phyloP scores from a whole-genome alignment of 2,329 filamentous ascomycete species.

The Karstenula rhodostoma region DNA sequence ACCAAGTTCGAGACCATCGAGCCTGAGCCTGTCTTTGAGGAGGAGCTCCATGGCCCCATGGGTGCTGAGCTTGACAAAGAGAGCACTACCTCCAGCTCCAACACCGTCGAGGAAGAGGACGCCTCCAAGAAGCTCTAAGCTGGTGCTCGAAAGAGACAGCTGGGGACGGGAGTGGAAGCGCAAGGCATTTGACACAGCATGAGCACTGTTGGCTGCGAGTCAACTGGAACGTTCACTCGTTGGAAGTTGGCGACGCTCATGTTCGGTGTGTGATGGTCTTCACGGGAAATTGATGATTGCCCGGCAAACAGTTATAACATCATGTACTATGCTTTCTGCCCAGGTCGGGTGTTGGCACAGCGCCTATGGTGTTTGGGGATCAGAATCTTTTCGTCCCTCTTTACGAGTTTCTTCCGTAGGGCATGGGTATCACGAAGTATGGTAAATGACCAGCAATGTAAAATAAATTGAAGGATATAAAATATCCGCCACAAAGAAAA shows the following conservation, averaged over 20 bases:
- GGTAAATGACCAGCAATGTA: constrained; percentile 9
- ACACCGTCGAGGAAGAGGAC: constrained; percentile 66
- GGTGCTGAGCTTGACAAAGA: constrained; percentile 65
- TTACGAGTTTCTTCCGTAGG: constrained; percentile 5
- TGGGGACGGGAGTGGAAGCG: constrained; percentile 14
- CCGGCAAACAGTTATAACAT: constrained; percentile 23
- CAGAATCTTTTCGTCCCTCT: constrained; percentile 19
- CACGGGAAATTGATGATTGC: constrained; percentile 23
- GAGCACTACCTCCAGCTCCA: constrained; percentile 63
- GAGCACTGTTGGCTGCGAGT: constrained; percentile 25
- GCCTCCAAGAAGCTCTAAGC: constrained; percentile 54
- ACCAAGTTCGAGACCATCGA: constrained; percentile 97
- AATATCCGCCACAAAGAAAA: not conserved
- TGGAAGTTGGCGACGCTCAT: constrained; percentile 24
- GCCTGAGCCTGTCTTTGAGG: constrained; percentile 89
- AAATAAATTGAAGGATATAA: constrained; percentile 3
- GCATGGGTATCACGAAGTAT: constrained; percentile 12
- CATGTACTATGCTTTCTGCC: constrained; percentile 35
- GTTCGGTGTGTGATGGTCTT: constrained; percentile 18
- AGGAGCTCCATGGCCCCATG: constrained; percentile 75
- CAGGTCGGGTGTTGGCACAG: constrained; percentile 3
- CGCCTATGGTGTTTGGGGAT: constrained; percentile 14
- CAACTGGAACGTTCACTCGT: constrained; percentile 35
- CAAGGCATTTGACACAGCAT: constrained; percentile 22
- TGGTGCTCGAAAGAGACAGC: constrained; percentile 22